phyloP scores from a whole-genome alignment of 1,284 basidiomycete genomes.

The Tylopilus sp. region DNA sequence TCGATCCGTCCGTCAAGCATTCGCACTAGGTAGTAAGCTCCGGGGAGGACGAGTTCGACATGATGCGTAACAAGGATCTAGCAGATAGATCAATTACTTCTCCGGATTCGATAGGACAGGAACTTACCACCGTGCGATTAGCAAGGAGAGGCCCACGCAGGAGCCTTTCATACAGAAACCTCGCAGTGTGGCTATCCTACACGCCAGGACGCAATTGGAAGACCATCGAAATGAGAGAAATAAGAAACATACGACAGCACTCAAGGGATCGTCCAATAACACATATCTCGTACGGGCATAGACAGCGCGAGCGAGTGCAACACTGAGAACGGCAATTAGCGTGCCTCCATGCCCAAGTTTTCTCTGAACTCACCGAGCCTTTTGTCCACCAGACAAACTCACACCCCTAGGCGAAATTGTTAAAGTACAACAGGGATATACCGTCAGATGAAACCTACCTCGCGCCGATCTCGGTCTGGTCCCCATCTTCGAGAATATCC shows the following conservation, averaged over 20 bases:
- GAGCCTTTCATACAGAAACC: conserved; percentile 52
- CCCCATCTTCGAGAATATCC: conserved; percentile 43
- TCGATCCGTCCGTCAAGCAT: conserved; percentile 62
- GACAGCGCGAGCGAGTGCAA: conserved; percentile 54
- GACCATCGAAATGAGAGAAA: background rate
- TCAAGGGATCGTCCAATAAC: conserved; percentile 57
- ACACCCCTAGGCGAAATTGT: conserved; percentile 36
- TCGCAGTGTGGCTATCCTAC: conserved; percentile 60
- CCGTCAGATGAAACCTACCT: conserved; percentile 19
- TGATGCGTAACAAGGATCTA: conserved; percentile 65
- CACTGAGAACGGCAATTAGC: conserved; percentile 31
- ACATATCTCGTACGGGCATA: conserved; percentile 52
- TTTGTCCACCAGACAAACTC: conserved; percentile 51
- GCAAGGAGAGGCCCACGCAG: conserved; percentile 53
- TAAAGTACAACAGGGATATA: background rate
- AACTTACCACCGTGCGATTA: conserved; percentile 54
- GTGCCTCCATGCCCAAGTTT: background rate
- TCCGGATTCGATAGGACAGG: background rate
- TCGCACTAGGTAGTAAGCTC: conserved; percentile 52
- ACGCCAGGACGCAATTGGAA: background rate
- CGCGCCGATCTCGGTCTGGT: conserved; percentile 34
- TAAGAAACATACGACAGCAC: conserved; percentile 43
- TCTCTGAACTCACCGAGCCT: conserved; percentile 38
- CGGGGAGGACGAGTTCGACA: conserved; percentile 57
- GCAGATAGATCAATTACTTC: background rate